Evolutionary conservation across 148 eudicot genomes (phyloP).

Genomic region (Vaccinium darrowii): DNA sequence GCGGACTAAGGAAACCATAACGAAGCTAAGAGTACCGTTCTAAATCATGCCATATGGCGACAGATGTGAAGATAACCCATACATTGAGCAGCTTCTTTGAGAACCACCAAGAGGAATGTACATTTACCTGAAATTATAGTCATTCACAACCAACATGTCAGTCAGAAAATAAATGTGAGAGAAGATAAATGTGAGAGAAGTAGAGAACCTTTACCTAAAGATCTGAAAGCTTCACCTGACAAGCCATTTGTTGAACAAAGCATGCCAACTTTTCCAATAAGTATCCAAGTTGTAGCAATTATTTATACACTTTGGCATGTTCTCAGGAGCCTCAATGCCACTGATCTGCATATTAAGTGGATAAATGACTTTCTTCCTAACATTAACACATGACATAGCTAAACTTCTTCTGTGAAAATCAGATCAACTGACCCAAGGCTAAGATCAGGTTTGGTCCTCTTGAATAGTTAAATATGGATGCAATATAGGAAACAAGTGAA

Average conservation of each 20-base stretch:
- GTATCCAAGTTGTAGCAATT: constrained; percentile 89
- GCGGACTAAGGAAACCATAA: background rate
- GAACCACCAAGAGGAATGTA: constrained; percentile 98
- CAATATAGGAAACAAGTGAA: background rate
- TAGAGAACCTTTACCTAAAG: constrained; percentile 3
- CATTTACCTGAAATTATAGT: constrained; percentile 53
- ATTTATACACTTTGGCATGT: constrained; percentile 95
- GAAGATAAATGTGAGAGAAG: too few relatives aligned
- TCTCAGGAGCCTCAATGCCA: constrained; percentile 91
- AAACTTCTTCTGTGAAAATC: background rate
- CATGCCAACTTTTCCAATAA: constrained; percentile 99
- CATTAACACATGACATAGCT: background rate
- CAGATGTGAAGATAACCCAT: constrained; percentile 97
- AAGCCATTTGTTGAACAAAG: constrained; percentile 98
- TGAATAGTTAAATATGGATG: background rate
- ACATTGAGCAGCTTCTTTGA: constrained; percentile 76
- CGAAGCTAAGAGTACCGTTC: constrained; percentile 59
- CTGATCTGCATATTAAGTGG: constrained; percentile 44
- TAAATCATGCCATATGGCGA: constrained; percentile 97
- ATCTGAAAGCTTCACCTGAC: constrained; percentile 59
- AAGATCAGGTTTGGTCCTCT: constrained; percentile 6
- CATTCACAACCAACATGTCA: constrained; percentile 7
- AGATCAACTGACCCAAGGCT: background rate
- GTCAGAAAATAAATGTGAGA: background rate
- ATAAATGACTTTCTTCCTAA: background rate